Evolutionary conservation across 495 filamentous ascomycete species (phyloP).

Genomic region (Eremomyces bilateralis): DNA sequence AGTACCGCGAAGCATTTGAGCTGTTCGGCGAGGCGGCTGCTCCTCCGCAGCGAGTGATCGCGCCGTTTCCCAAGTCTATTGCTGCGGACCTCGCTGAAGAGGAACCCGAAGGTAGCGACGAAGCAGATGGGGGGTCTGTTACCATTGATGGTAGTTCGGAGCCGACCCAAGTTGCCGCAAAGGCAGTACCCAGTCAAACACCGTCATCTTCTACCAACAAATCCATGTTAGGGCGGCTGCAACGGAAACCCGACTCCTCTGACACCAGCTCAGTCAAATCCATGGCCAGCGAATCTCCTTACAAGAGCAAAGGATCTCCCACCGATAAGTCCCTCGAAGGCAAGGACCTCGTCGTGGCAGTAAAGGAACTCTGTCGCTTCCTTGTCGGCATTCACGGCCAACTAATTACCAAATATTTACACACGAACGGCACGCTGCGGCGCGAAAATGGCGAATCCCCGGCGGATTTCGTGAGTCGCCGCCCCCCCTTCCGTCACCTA

Average conservation of each 20-base stretch:
- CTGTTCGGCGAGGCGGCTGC: slow-evolving; percentile 77
- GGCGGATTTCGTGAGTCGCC: slow-evolving; percentile 7
- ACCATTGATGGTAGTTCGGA: slow-evolving; percentile 20
- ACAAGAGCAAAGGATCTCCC: slow-evolving; percentile 12
- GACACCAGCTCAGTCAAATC: slow-evolving; percentile 48
- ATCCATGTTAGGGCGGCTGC: slow-evolving; percentile 25
- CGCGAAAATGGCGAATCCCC: slow-evolving; percentile 23
- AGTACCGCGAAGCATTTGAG: slow-evolving; percentile 75
- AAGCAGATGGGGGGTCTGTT: slow-evolving; percentile 28
- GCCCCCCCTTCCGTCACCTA: slow-evolving; percentile 19
- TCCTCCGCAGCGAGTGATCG: slow-evolving; percentile 72
- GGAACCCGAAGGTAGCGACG: slow-evolving; percentile 16
- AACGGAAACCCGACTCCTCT: slow-evolving; percentile 30
- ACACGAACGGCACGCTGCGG: slow-evolving; percentile 53
- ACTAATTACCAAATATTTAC: slow-evolving; percentile 62
- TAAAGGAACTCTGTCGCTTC: slow-evolving; percentile 62
- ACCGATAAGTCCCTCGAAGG: slow-evolving; percentile 26
- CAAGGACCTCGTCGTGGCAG: slow-evolving; percentile 60
- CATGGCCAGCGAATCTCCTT: slow-evolving; percentile 25
- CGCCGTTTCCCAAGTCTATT: slow-evolving; percentile 61
- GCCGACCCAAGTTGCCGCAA: no score
- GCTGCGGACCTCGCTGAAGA: slow-evolving; percentile 45
- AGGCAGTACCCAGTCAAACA: slow-evolving; percentile 12
- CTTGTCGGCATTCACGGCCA: slow-evolving; percentile 63
- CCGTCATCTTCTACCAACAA: slow-evolving; percentile 13